phyloP scores from a whole-genome alignment of 176 grass and related monocot genomes.

The Rhynchospora tenuis region DNA sequence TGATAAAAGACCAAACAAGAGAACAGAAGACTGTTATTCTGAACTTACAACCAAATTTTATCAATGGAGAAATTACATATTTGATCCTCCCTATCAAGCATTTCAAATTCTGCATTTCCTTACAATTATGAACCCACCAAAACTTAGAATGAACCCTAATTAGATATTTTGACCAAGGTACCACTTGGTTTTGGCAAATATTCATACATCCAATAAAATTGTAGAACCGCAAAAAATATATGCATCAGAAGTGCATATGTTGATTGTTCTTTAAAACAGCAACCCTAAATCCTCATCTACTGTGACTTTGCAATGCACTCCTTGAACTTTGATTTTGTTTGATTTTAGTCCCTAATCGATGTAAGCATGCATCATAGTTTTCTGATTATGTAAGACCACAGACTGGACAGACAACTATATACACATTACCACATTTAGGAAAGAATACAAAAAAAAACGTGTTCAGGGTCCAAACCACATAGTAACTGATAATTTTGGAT shows the following conservation, averaged over 20 bases:
- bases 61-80: neutral
- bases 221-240: no score
- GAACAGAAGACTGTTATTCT: neutral
- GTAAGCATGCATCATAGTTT: neutral
- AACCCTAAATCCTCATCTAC: neutral
- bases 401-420: neutral
- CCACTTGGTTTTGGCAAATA: no score
- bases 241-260: no score
- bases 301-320: neutral
- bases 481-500: neutral
- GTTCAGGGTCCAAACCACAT: neutral
- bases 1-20: neutral
- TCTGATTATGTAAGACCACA: neutral
- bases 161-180: no score
- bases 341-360: neutral
- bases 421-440: neutral
- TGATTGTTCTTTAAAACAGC: neutral
- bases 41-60: neutral
- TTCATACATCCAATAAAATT: no score
- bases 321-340: neutral
- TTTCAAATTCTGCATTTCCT: neutral
- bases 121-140: no score
- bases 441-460: neutral
- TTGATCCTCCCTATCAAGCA: neutral
- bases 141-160: no score